Base-by-base conservation (phyloP, 305 asterid genomes). In the Solanum hybrid region DNA sequence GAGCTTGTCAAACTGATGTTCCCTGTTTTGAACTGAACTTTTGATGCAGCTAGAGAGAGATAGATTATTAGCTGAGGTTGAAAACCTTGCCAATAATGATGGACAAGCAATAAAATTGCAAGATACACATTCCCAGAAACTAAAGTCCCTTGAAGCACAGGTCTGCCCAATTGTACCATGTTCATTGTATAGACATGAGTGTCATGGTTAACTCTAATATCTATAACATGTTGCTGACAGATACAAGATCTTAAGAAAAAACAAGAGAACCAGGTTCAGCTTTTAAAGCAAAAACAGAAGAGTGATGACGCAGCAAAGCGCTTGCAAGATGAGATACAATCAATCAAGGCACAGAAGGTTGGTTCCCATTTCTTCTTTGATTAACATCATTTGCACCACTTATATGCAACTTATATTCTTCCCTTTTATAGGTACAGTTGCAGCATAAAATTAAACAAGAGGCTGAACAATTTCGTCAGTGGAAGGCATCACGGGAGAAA, bases 401-500 rank as follows among this genome's bases (percentile, higher is more conserved):
- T 84, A 13, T 64, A 19, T 90, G 69, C 88, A 36, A 31, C 45
- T 80, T 40, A 60, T 84, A 38, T 24, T 60, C 51, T 60, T 24
- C 15, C 81, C 36, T 86, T 19, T 32, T 92, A 60, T 88, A 98
- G 99, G 99, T 98, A 90, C 99, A 98, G 92, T 90, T 98, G 92
- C 99, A 97, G 90, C 98, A 98, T 66, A 97, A 95, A 93, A 98
- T 98, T 86, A 98, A 98, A 92, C 99, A 96, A 92, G 99, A 98
- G 95, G 95, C 99, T 69, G 99, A 98, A 91, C 99, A 98, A 90
- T 98, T 98, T 90, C 95, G 99, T 45, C 99, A 94, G 72, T 98
- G 99, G 99, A 98, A 97, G 92, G 98, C 99, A 82, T 96, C 98
- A 71, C 94, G 99, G 80, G 99, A 97, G 92, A 98, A 98, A 93